Evolutionary conservation across 2,329 filamentous ascomycete species (phyloP).

Genomic region (Berkeleyomyces rouxiae): DNA sequence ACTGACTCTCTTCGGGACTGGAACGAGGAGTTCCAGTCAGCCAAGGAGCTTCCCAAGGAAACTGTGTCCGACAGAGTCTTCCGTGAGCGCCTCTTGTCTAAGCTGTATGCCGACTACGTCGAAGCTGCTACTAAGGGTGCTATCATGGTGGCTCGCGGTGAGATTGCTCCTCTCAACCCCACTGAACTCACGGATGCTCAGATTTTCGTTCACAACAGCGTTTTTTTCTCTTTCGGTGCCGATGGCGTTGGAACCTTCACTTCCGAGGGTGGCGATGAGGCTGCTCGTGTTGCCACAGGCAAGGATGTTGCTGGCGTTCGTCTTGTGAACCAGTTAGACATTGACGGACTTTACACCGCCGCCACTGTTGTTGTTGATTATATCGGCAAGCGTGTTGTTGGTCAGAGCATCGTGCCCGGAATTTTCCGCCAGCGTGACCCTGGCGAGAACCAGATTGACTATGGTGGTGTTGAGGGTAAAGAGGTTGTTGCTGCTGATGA

Average conservation of each 20-base stretch:
- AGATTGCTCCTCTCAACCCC: constrained; percentile 85
- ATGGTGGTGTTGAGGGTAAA: constrained; percentile 93
- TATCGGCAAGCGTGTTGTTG: constrained; percentile 89
- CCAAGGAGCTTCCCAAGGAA: constrained; percentile 82
- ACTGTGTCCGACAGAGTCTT: constrained; percentile 92
- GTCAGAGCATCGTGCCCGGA: constrained; percentile 92
- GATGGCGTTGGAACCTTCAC: constrained; percentile 96
- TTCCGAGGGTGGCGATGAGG: constrained; percentile 90
- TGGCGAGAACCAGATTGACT: constrained; percentile 97
- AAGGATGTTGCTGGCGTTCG: constrained; percentile 93
- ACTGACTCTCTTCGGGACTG: constrained; percentile 90
- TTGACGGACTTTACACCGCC: constrained; percentile 83
- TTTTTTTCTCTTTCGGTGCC: constrained; percentile 97
- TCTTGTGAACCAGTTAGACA: constrained; percentile 91
- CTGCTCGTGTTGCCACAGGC: constrained; percentile 83
- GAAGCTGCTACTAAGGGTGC: constrained; percentile 87
- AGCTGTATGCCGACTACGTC: constrained; percentile 94
- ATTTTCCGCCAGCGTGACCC: constrained; percentile 98
- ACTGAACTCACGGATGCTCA: constrained; percentile 86
- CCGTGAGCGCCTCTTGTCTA: constrained; percentile 80
- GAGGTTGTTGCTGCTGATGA: constrained; percentile 86
- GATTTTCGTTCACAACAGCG: constrained; percentile 99
- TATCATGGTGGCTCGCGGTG: constrained; percentile 78
- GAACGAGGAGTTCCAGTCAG: constrained; percentile 98
- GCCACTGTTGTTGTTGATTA: constrained; percentile 96